Evolutionary conservation across 2,329 filamentous ascomycete genomes (phyloP), one percentile per base, ranked within the genome.

Genomic region (Epicoccum sorghinum): DNA sequence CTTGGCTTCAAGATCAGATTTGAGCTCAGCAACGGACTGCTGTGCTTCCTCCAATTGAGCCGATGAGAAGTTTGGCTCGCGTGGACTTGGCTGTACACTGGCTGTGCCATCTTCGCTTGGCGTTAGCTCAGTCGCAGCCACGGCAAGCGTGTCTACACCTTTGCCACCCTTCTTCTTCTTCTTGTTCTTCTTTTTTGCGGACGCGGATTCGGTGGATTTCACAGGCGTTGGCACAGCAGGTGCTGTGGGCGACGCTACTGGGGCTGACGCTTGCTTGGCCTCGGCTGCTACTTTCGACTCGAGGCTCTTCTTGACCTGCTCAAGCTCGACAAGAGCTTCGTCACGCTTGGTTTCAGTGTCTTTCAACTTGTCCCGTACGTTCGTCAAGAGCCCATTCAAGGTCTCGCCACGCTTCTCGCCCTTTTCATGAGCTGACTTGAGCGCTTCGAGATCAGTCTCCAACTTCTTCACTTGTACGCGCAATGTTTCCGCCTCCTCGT

Each of bases 101-200:
- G 66, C 45, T 40, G 72, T 72, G 4, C 76, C 70, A 4, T 76
- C 64, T 48, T 80, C 78, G 37, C 70, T 68, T 8, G 68, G 69
- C 13, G 69, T 66, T 24, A 71, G 61, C 18, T 78, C 72, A 7
- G 73, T 65, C 14, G 66, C 65, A 14, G 42, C 46, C n/a, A 50
- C 46, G n/a, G 36, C 23, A 7, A 55, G 41, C 3, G 62, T 73
- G 7, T 67, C 66, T 5, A 55, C 42, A 23, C 51, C 61, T 59
- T 83, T 85, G 29, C 82, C 84, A 14, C 84, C 86, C 79, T 93
- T 93, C 76, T 88, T 89, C 83, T 96, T 96, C 72, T 90, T 80
- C 62, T 79, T 80, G 60, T 92, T 96, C 74, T 90, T 96, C 73
- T 91, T 96, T 77, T 92, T 93, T 55, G 78, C 77, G 9, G 79